Conservation (phyloP, 2,329 filamentous ascomycete genomes). For the Trichocomaceae sp. region DNA sequence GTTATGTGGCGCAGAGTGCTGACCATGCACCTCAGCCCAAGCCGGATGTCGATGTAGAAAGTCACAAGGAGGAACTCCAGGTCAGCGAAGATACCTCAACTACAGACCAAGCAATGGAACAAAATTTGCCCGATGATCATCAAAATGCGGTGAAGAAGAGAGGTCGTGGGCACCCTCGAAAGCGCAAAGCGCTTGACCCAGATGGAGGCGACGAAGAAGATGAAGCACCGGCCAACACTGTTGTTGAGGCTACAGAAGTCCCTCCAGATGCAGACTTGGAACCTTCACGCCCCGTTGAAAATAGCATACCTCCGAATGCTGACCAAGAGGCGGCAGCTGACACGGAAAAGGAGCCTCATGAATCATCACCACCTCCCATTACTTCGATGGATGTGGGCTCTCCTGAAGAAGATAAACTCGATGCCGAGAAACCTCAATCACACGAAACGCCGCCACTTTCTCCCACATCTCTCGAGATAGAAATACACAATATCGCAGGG, state of each 20-base stretch:
- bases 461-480: slow-evolving; percentile 16
- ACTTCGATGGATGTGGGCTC: neutral
- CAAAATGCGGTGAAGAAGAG: neutral
- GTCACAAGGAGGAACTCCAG: neutral
- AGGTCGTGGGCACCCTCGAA: slow-evolving; percentile 2
- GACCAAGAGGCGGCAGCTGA: neutral
- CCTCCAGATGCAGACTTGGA: neutral
- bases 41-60: neutral
- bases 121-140: neutral
- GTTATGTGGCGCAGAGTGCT: neutral
- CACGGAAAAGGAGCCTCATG: neutral
- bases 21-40: neutral
- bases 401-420: neutral
- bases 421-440: neutral
- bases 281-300: neutral
- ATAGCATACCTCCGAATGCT: neutral
- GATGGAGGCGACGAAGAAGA: neutral
- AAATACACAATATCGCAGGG: slow-evolving; percentile 24
- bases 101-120: neutral
- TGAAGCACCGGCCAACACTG: neutral
- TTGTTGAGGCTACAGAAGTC: neutral
- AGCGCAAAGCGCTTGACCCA: slow-evolving; percentile 1
- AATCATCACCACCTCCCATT: neutral
- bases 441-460: slow-evolving; percentile 10
- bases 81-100: neutral